These are phyloP conservation scores for Globisporangium apiculatum DNA, from an alignment of 352 stramenopile genomes.

Conservation along the genomic window DNA sequence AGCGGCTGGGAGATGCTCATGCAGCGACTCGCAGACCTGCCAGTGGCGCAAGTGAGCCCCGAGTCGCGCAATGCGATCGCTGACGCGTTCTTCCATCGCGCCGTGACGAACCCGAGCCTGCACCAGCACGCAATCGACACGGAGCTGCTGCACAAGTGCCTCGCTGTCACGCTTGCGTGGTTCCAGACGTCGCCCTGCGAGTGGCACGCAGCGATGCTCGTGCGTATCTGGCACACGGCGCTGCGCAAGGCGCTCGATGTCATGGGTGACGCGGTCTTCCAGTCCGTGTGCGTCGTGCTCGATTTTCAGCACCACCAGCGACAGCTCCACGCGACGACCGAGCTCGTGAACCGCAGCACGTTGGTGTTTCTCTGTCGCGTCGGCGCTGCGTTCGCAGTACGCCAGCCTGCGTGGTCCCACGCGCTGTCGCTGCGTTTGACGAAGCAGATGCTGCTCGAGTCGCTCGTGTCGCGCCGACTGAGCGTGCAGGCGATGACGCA, in stretches of 20 bases:
- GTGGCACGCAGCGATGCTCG: conserved; percentile 58
- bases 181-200: conserved; percentile 46
- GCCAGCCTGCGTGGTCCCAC: conserved; percentile 22
- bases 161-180: conserved; percentile 50
- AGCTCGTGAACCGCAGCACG: conserved; percentile 44
- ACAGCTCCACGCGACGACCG: conserved; percentile 15
- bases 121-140: conserved; percentile 33
- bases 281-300: conserved; percentile 38
- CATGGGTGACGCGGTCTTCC: conserved; percentile 43
- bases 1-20: conserved; percentile 37
- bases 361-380: conserved; percentile 43
- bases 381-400: conserved; percentile 28
- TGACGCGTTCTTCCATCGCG: conserved; percentile 54
- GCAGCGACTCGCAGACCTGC: conserved; percentile 34
- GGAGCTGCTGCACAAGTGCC: conserved; percentile 36
- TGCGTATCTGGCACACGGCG: conserved; percentile 51
- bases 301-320: conserved; percentile 39
- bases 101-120: conserved; percentile 34
- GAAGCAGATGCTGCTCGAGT: conserved; percentile 52
- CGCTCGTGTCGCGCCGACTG: conserved; percentile 36
- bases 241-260: conserved; percentile 29
- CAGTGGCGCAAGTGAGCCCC: conserved; percentile 35
- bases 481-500: conserved; percentile 30
- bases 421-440: conserved; percentile 36
- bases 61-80: conserved; percentile 48